Conservation (phyloP, 2,329 filamentous ascomycete species). For the Penicillium glabrum region DNA sequence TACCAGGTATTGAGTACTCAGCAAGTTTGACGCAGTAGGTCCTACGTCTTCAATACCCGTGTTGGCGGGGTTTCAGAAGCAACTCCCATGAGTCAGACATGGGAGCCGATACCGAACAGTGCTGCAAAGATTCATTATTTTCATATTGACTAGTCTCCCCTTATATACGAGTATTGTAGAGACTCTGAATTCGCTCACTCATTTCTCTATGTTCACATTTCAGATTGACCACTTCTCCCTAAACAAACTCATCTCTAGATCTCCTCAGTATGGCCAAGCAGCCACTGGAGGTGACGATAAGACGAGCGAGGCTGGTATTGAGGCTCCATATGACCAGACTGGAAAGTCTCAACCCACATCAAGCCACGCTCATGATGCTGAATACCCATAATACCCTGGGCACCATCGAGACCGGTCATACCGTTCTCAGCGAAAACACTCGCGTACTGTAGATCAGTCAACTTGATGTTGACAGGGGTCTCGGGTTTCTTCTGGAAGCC, state of each 20-base stretch:
- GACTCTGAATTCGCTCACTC: too few relatives aligned
- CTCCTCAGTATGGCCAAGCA: constrained; percentile 31
- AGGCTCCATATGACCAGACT: constrained; percentile 44
- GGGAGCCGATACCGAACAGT: too few relatives aligned
- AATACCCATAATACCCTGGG: constrained; percentile 67
- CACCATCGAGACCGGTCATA: constrained; percentile 63
- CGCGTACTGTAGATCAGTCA: constrained; percentile 58
- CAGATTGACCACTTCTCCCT: neutral
- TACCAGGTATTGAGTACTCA: too few relatives aligned
- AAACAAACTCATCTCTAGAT: constrained; percentile 9
- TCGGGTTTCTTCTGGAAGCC: constrained; percentile 70
- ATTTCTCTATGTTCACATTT: neutral
- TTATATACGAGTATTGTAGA: neutral
- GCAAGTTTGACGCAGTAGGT: too few relatives aligned
- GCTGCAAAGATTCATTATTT: too few relatives aligned
- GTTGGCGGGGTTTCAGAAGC: too few relatives aligned
- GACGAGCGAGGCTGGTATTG: constrained; percentile 68
- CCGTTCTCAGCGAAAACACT: constrained; percentile 54
- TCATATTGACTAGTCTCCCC: neutral
- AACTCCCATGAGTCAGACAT: too few relatives aligned
- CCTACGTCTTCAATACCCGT: too few relatives aligned
- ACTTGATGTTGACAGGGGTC: constrained; percentile 38
- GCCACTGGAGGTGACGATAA: constrained; percentile 62
- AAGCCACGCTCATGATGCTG: constrained; percentile 74
- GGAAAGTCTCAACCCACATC: constrained; percentile 59